Base-by-base conservation (phyloP, 2,329 filamentous ascomycete genomes). In the Colletotrichum magnum region DNA sequence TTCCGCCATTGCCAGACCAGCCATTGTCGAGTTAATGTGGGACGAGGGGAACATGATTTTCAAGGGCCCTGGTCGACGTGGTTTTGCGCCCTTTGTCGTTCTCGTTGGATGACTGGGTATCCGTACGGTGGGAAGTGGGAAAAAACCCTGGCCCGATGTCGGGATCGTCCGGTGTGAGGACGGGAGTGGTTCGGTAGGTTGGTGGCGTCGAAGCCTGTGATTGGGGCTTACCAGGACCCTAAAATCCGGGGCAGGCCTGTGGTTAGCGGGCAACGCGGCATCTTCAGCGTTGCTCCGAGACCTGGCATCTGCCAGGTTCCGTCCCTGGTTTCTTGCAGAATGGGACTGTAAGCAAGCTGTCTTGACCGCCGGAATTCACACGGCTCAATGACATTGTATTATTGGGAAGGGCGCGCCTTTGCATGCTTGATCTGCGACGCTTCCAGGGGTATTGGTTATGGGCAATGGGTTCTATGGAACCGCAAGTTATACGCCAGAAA, bases 1-100 rank as follows among this genome's bases (percentile, higher is more conserved):
- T 69, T 57, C 66, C 65, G 60, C 69, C 69, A 71, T 71, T 69
- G 69, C 60, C 50, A 68, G 56, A 64, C 68, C 65, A 65, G 56
- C 57, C 58, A 58, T 28, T 52, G 60, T 64, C 67, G 63, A 59
- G 15, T 47, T 57, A 69, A 57, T 69, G 62, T 69, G 67, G 67
- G 67, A 69, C 67, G 51, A 39, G 43, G 51, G 50, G 57, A 48
- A 43, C 50, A 53, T 43, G 47, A 43, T 52, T 43, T 51, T 41
- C 56, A 61, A 69, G 67, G 57, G 45, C 67, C 67, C 67, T 58
- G 67, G 56, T 69, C 67, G 7, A 21, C 36, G 36, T 36, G 32
- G 32, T 26, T 64, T 32, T 50, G 57, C 63, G 67, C 63, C 67
- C 63, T 67, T 69, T 57, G 60, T 68, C 54, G 62, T 57, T 54